Evolutionary conservation across 495 filamentous ascomycete genomes (phyloP), one percentile per base, ranked within the genome.

Genomic region (Annulohypoxylon maeteangense): DNA sequence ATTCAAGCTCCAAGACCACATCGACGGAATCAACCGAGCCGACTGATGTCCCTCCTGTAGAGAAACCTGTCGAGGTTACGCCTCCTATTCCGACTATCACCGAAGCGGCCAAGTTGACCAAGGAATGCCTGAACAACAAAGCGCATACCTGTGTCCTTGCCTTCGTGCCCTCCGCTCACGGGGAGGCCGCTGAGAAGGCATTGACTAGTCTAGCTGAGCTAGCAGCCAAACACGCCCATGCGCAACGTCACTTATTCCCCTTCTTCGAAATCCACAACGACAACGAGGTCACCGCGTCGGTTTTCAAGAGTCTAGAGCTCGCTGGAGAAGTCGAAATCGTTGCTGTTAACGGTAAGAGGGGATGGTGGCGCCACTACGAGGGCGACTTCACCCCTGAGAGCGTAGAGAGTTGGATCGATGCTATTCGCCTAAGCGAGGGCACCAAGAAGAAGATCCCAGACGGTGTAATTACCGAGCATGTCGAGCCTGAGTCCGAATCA

Each of bases 401-500:
- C 8, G 80, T 98, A 36, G 93, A 97, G 78, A 81, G 83, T 58
- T 98, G 94, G 94, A 85, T 98, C 67, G 95, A 99, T 77, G 87
- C 86, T 2, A 93, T 98, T 69, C 87, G 91, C 23, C 82, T 99
- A 76, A 93, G 94, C 48, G 96, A 97, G 71, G 91, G 91, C 5
- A 78, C 85, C 20, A 97, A 94, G 85, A 86, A 90, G 78, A 92
- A 90, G 82, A 72, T 98, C 42, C 94, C 95, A 4, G 91, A 90
- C 48, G 89, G 87, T 8, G 68, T 97, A 40, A 79, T 97, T 38
- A 86, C 85, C 7, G 76, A 92, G 60, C 56, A 74, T 38, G 64
- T 75, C 12, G 68, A 75, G 56, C 34, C 71, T n/a, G 67, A 71
- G 12, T 61, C 71, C 2, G 68, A 74, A 34, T 38, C 68, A 10